Percentiles rank a stretch among this genome's conserved stretches.
Evolutionary conservation across 352 stramenopile species (phyloP).

Genomic region (Phytophthora idaei): DNA sequence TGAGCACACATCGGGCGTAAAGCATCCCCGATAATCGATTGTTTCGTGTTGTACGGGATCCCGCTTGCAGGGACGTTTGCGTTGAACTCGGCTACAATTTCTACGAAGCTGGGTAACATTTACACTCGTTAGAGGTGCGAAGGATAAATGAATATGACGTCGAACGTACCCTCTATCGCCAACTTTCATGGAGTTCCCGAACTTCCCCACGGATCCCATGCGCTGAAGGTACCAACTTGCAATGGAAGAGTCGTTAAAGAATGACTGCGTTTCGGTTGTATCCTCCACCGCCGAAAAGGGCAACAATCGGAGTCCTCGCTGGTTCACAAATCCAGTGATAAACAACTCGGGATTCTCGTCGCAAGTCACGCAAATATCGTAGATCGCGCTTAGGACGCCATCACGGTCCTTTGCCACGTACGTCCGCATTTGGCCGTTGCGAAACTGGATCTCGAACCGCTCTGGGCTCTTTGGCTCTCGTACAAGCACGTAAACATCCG

Average conservation of each 20-base stretch:
- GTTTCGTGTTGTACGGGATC: slow-evolving; percentile 85
- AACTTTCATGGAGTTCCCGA: slow-evolving; percentile 53
- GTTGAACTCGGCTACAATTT: slow-evolving; percentile 90
- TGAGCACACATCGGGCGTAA: slow-evolving; percentile 83
- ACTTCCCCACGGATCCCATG: slow-evolving; percentile 72
- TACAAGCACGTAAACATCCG: slow-evolving; percentile 75
- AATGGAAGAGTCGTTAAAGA: slow-evolving; percentile 85
- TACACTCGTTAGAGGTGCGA: slow-evolving; percentile 11
- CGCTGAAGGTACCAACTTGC: slow-evolving; percentile 80
- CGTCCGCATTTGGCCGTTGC: slow-evolving; percentile 60
- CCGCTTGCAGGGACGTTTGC: slow-evolving; percentile 88
- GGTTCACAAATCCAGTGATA: slow-evolving; percentile 72
- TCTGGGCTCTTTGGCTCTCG: slow-evolving; percentile 45
- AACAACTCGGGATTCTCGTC: slow-evolving; percentile 76
- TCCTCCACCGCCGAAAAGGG: slow-evolving; percentile 80
- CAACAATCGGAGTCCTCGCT: slow-evolving; percentile 68
- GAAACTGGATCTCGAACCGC: slow-evolving; percentile 81
- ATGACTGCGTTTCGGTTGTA: slow-evolving; percentile 64
- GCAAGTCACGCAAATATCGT: slow-evolving; percentile 80
- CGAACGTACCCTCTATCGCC: slow-evolving; percentile 68
- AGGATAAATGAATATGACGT: neutral
- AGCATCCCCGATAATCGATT: slow-evolving; percentile 73
- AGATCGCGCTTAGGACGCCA: slow-evolving; percentile 74
- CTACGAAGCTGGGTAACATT: slow-evolving; percentile 59
- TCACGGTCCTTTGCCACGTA: slow-evolving; percentile 76